Evolutionary conservation across 2,329 filamentous ascomycete species (phyloP).

Genomic region (Phialophora expanda): DNA sequence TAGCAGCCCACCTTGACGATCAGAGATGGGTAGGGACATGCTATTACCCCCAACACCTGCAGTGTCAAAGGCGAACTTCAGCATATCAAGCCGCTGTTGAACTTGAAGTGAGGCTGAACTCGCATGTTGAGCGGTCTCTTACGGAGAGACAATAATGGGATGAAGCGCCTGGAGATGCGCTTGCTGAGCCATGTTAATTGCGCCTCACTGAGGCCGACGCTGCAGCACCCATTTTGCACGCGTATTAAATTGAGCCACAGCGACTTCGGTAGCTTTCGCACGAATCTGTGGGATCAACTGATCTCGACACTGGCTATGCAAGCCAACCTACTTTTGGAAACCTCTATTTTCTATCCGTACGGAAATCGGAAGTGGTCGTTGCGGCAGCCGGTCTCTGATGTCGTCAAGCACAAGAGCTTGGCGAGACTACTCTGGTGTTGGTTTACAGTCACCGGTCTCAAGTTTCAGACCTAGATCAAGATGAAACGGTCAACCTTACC

Average conservation of each 20-base stretch:
- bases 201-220: not conserved
- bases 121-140: not conserved
- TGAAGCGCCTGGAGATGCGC: not conserved
- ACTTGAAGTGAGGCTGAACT: not conserved
- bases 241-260: not conserved
- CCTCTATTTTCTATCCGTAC: not conserved
- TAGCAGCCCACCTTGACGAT: not conserved
- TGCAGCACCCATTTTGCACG: not conserved
- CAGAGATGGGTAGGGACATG: not conserved
- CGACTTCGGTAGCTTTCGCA: not conserved
- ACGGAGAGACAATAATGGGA: too few species aligned
- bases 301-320: not conserved
- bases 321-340: not conserved
- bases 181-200: not conserved
- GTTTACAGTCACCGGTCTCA: not conserved
- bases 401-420: not conserved
- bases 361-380: not conserved
- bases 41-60: not conserved
- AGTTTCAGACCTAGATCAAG: not conserved
- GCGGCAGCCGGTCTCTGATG: not conserved
- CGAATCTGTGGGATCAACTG: not conserved
- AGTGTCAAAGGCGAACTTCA: not conserved
- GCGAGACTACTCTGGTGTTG: not conserved
- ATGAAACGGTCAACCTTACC: slow-evolving; percentile 2
- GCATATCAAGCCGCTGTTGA: not conserved